Percentiles rank a stretch among this genome's conserved stretches.
Conservation (phyloP, 1,284 basidiomycete genomes). For the Rhodotorula sp. region DNA sequence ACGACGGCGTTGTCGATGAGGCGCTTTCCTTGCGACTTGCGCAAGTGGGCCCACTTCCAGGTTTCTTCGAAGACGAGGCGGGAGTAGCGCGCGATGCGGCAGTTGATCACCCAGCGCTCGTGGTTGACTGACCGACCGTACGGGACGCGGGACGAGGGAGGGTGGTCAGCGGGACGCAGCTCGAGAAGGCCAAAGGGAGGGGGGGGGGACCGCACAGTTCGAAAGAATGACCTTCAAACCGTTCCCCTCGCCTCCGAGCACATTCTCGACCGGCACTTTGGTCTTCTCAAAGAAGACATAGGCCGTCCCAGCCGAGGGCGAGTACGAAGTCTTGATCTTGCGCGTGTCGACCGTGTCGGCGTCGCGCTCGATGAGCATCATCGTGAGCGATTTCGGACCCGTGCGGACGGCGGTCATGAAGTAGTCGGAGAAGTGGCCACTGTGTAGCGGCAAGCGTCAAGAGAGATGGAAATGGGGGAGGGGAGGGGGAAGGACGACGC, state of each 20-base stretch:
- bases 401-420: slow-evolving; percentile 42
- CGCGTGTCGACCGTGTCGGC: slow-evolving; percentile 68
- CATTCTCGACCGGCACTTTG: slow-evolving; percentile 51
- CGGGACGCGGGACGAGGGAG: too few relatives aligned
- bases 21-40: slow-evolving; percentile 45
- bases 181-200: too few relatives aligned
- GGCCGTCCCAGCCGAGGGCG: slow-evolving; percentile 62
- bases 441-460: neutral
- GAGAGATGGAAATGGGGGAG: neutral
- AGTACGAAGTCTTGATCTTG: slow-evolving; percentile 67
- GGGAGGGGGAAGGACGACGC: neutral
- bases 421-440: slow-evolving; percentile 31
- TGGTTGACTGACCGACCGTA: slow-evolving; percentile 32
- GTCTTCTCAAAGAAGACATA: slow-evolving; percentile 53
- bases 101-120: slow-evolving; percentile 53
- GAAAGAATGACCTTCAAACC: slow-evolving; percentile 45
- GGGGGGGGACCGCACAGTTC: too few relatives aligned
- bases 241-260: slow-evolving; percentile 51
- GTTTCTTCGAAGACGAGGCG: slow-evolving; percentile 43
- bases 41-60: slow-evolving; percentile 41
- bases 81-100: slow-evolving; percentile 45
- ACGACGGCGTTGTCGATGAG: slow-evolving; percentile 51
- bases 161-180: too few relatives aligned
- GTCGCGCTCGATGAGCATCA: slow-evolving; percentile 49
- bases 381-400: slow-evolving; percentile 49